A percentile compares a stretch with the other conserved stretches of the same genome.
These are phyloP conservation scores for Clarireedia paspali DNA, from an alignment of 2,329 filamentous ascomycete genomes.

Conservation along the genomic window DNA sequence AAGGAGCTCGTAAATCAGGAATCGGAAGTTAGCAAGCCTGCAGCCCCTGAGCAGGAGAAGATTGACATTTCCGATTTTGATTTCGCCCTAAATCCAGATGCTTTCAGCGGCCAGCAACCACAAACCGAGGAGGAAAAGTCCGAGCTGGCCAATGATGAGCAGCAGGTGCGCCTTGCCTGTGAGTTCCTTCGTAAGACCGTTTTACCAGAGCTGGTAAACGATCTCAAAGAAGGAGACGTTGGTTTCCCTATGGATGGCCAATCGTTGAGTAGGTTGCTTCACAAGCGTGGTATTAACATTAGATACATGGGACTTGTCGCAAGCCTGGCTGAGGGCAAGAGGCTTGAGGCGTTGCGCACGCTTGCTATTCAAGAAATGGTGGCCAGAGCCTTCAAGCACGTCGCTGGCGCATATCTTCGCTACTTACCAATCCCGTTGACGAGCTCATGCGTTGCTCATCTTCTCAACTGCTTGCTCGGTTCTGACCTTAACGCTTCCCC, in stretches of 20 bases:
- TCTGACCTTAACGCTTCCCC: conserved; percentile 69
- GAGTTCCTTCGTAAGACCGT: conserved; percentile 67
- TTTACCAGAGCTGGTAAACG: conserved; percentile 77
- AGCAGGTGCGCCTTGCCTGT: conserved; percentile 79
- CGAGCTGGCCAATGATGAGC: conserved; percentile 75
- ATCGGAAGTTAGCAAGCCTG: conserved; percentile 24
- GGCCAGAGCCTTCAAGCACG: conserved; percentile 90
- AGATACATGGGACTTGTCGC: conserved; percentile 88
- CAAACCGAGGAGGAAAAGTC: conserved; percentile 87
- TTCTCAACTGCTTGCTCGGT: conserved; percentile 90
- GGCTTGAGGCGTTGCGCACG: conserved; percentile 68
- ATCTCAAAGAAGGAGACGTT: conserved; percentile 85
- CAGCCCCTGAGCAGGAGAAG: conserved; percentile 42
- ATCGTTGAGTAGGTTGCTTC: conserved; percentile 78
- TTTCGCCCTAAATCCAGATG: conserved; percentile 88
- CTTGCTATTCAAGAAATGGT: conserved; percentile 89
- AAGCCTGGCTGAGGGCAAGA: conserved; percentile 58
- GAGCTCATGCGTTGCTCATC: conserved; percentile 72
- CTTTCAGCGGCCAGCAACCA: conserved; percentile 85
- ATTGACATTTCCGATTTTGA: conserved; percentile 84
- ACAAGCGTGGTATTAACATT: conserved; percentile 96
- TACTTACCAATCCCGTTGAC: conserved; percentile 73
- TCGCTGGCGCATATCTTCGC: conserved; percentile 70
- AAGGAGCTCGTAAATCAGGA: not conserved
- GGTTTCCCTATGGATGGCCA: conserved; percentile 99